Percentiles rank a stretch among this genome's conserved stretches.
phyloP scores from a whole-genome alignment of 768 basidiomycete species.

The Lanmaoa pseudosensibilis region DNA sequence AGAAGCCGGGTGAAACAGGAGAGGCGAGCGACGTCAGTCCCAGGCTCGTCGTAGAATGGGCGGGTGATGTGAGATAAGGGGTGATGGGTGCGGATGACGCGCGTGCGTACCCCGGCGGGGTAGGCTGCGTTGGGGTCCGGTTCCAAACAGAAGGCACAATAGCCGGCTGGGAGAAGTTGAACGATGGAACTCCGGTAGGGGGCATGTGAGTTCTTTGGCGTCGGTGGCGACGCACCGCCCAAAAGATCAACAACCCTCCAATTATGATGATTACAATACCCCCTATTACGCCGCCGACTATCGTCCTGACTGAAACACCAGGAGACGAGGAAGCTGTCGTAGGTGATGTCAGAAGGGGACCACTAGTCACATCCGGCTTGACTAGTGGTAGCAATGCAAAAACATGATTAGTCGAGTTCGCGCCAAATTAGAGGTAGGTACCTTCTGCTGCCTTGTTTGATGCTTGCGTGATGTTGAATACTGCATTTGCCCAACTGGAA shows the following conservation, averaged over 20 bases:
- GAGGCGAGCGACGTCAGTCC: background rate
- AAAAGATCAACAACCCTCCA: constrained; percentile 13
- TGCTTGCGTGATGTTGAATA: constrained; percentile 18
- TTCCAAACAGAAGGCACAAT: background rate
- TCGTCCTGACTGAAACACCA: constrained; percentile 6
- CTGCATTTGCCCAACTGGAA: constrained; percentile 13
- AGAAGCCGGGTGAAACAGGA: background rate
- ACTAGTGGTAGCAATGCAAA: constrained; percentile 7
- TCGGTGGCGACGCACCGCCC: constrained; percentile 12
- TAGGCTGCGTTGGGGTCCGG: background rate
- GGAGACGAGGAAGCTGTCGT: constrained; percentile 11
- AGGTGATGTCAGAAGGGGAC: constrained; percentile 7
- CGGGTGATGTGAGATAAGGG: constrained; percentile 3
- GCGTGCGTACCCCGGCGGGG: background rate
- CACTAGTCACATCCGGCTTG: constrained; percentile 17
- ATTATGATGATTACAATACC: constrained; percentile 14
- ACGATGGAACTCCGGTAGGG: background rate
- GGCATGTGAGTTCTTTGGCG: background rate
- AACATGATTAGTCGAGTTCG: background rate
- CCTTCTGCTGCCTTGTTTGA: constrained; percentile 1
- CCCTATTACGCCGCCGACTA: constrained; percentile 27
- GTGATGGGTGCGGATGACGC: background rate
- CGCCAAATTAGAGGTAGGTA: background rate
- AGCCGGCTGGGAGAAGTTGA: background rate
- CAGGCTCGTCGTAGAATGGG: constrained; percentile 15